These are phyloP conservation scores for Clonostachys byssicola DNA, from an alignment of 2,329 filamentous ascomycete species.

Conservation along the genomic window DNA sequence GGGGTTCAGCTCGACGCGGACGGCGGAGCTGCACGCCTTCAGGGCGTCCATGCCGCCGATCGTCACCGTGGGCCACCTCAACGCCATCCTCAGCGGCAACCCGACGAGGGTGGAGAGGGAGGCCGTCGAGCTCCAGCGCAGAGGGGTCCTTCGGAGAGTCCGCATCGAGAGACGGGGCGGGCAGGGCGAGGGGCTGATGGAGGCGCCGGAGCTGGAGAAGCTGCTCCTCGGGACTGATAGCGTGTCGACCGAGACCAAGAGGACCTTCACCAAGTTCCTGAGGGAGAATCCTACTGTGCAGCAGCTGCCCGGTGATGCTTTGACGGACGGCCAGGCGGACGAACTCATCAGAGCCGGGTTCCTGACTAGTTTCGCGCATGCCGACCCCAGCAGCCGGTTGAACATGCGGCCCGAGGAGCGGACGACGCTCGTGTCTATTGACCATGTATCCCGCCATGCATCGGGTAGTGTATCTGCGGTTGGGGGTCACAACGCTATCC, in stretches of 20 bases:
- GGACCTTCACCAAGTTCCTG: slow-evolving; percentile 48
- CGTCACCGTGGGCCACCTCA: slow-evolving; percentile 62
- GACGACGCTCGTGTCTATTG: slow-evolving; percentile 55
- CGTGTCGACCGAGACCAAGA: slow-evolving; percentile 36
- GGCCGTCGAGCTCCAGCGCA: slow-evolving; percentile 53
- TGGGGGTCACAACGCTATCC: slow-evolving; percentile 62
- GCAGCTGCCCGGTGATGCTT: slow-evolving; percentile 11
- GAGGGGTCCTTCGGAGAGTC: slow-evolving; percentile 56
- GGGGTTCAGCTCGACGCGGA: slow-evolving; percentile 61
- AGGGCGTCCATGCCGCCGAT: slow-evolving; percentile 56
- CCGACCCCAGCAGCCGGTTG: slow-evolving; percentile 26
- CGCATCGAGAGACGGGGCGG: slow-evolving; percentile 57
- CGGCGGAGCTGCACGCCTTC: slow-evolving; percentile 60
- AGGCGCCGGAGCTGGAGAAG: slow-evolving; percentile 49
- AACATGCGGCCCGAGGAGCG: slow-evolving; percentile 47
- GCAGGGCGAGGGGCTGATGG: slow-evolving; percentile 61
- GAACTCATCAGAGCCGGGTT: slow-evolving; percentile 64
- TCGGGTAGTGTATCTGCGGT: slow-evolving; percentile 67
- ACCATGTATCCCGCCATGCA: slow-evolving; percentile 58
- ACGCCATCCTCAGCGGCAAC: slow-evolving; percentile 53
- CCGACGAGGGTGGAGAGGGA: slow-evolving; percentile 66
- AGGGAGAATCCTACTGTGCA: slow-evolving; percentile 40
- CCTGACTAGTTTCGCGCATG: slow-evolving; percentile 43
- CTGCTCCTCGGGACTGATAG: slow-evolving; percentile 30
- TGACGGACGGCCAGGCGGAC: slow-evolving; percentile 44